Evolutionary conservation across 768 basidiomycete genomes (phyloP).

Genomic region (Paxillus rubicundulus): DNA sequence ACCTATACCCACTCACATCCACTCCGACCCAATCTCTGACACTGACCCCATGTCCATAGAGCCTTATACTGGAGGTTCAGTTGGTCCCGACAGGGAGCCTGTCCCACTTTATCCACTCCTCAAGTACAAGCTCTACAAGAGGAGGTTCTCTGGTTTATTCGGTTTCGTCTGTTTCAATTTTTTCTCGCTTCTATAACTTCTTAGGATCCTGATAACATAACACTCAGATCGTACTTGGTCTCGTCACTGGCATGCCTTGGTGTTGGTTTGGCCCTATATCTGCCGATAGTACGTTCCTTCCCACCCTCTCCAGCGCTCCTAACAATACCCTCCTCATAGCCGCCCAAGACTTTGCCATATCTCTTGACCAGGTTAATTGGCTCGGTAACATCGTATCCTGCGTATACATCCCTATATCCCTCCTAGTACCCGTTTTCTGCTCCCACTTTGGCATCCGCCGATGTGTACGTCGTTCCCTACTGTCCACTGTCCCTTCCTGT

Average conservation of each 20-base stretch:
- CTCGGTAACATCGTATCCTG: constrained; percentile 66
- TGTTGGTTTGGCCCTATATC: constrained; percentile 88
- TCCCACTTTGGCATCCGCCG: constrained; percentile 57
- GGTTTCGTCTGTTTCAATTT: constrained; percentile 46
- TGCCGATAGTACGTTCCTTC: constrained; percentile 48
- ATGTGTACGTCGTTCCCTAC: constrained; percentile 49
- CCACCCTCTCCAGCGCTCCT: neutral
- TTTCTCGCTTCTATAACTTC: neutral
- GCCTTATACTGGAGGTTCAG: neutral
- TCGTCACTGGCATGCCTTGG: constrained; percentile 64
- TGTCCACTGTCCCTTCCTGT: neutral
- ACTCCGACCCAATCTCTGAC: neutral
- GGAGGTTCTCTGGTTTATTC: constrained; percentile 61
- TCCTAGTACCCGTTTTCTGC: constrained; percentile 57
- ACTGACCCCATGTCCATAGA: neutral
- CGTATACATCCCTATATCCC: constrained; percentile 60
- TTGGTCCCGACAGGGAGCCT: neutral
- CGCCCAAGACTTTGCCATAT: constrained; percentile 61
- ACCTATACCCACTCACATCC: too few relatives aligned
- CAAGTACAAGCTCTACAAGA: constrained; percentile 63
- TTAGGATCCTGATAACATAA: neutral
- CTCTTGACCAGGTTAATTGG: constrained; percentile 76
- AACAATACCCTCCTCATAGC: constrained; percentile 35
- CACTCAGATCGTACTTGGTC: constrained; percentile 56
- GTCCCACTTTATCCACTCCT: neutral